A percentile compares a stretch with the other conserved stretches of the same genome.
Evolutionary conservation across 768 basidiomycete species (phyloP).

Genomic region (Leccinum truebloodii): DNA sequence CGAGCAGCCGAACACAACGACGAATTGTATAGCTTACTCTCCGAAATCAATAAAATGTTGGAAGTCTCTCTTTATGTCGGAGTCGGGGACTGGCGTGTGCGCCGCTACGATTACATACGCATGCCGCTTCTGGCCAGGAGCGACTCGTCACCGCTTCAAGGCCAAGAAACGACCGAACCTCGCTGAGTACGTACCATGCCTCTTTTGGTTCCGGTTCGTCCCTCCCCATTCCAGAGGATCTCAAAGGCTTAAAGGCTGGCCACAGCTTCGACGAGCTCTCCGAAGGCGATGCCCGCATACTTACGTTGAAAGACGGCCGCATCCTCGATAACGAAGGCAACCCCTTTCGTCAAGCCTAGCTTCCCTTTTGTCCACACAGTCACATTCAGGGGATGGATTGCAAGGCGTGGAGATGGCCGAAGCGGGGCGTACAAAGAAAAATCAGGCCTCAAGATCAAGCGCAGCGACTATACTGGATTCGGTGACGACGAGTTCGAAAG

Average conservation of each 20-base stretch:
- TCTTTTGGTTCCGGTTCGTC: background rate
- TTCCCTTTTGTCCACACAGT: background rate
- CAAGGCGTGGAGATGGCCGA: conserved; percentile 96
- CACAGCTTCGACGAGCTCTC: conserved; percentile 92
- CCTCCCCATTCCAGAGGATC: conserved; percentile 60
- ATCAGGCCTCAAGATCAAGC: conserved; percentile 87
- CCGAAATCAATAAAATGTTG: no score
- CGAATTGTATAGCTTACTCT: no score
- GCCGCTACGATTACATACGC: no score
- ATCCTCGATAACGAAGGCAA: conserved; percentile 53
- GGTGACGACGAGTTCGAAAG: conserved; percentile 93
- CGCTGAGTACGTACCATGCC: conserved; percentile 50
- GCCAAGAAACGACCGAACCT: no score
- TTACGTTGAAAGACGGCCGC: conserved; percentile 93
- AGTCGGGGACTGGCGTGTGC: no score
- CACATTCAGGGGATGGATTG: conserved; percentile 85
- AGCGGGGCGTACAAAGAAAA: conserved; percentile 76
- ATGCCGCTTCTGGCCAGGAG: no score
- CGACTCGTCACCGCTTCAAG: no score
- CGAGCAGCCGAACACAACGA: no score
- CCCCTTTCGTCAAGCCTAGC: background rate
- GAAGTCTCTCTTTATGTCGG: no score
- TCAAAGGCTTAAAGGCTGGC: conserved; percentile 92
- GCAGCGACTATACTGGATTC: conserved; percentile 89
- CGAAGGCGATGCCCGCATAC: conserved; percentile 93